A percentile compares a stretch with the other conserved stretches of the same genome.
These are phyloP conservation scores for Trichoderma gamsii DNA, from an alignment of 495 filamentous ascomycete species.

Conservation along the genomic window DNA sequence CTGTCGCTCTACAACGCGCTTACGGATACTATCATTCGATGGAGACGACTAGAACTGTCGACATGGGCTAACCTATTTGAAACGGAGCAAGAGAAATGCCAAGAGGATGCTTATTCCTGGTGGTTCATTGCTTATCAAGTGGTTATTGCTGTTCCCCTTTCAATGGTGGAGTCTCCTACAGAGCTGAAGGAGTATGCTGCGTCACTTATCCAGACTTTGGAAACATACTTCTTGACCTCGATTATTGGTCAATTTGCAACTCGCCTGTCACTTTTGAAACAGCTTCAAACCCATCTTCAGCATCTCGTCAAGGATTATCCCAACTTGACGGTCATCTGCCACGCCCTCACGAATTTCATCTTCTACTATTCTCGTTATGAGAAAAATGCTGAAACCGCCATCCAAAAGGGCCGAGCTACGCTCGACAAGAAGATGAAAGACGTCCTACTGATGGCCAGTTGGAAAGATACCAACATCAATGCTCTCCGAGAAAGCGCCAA, in stretches of 20 bases:
- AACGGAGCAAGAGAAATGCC: conserved; percentile 66
- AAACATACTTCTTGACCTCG: conserved; percentile 65
- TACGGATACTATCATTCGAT: conserved; percentile 69
- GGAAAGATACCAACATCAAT: conserved; percentile 94
- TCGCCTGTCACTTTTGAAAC: conserved; percentile 64
- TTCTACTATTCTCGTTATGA: conserved; percentile 64
- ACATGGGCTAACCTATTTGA: conserved; percentile 92
- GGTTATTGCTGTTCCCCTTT: conserved; percentile 68
- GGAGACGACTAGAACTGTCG: conserved; percentile 83
- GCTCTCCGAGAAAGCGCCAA: conserved; percentile 80
- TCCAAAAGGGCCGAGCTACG: conserved; percentile 55
- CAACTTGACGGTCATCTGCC: conserved; percentile 44
- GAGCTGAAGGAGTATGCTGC: conserved; percentile 58
- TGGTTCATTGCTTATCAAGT: conserved; percentile 95
- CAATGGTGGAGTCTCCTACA: conserved; percentile 47
- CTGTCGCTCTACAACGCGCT: conserved; percentile 63
- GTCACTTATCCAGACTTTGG: conserved; percentile 63
- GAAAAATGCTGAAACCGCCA: conserved; percentile 51
- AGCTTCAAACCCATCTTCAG: conserved; percentile 60
- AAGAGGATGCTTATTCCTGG: conserved; percentile 76
- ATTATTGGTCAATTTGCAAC: conserved; percentile 72
- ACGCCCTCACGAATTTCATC: conserved; percentile 72
- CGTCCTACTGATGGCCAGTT: conserved; percentile 79
- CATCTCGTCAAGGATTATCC: conserved; percentile 51
- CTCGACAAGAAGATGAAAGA: conserved; percentile 85